phyloP scores from a whole-genome alignment of 2,329 filamentous ascomycete genomes.

The Aspergillus terreus region DNA sequence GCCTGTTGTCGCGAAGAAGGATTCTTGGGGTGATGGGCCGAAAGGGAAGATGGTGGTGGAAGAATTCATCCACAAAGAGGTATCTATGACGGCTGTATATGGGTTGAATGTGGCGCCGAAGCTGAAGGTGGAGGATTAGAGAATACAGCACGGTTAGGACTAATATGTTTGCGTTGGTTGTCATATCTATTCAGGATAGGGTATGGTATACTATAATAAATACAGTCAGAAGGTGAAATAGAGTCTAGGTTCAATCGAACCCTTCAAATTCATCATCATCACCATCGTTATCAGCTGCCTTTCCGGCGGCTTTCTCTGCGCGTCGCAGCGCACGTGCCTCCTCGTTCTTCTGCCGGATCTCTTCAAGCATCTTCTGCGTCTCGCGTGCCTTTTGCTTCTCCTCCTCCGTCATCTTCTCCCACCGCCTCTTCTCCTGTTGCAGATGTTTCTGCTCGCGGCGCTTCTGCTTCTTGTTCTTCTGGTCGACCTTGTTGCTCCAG shows the following conservation, averaged over 20 bases:
- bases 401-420: conserved; percentile 65
- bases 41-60: background rate
- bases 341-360: conserved; percentile 59
- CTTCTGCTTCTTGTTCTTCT: conserved; percentile 59
- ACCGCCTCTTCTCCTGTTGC: conserved; percentile 60
- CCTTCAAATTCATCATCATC: conserved; percentile 57
- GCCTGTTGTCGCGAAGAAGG: background rate
- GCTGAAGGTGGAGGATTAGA: background rate
- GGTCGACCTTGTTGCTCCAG: conserved; percentile 69
- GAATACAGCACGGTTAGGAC: background rate
- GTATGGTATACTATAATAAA: conserved; percentile 1
- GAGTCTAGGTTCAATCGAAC: conserved; percentile 42
- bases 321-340: conserved; percentile 19
- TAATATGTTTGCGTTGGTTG: background rate
- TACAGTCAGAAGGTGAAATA: conserved; percentile 2
- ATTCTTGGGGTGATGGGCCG: background rate
- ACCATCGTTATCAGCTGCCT: conserved; percentile 15
- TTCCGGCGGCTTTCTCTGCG: conserved; percentile 18
- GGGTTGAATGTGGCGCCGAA: background rate
- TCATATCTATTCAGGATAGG: background rate
- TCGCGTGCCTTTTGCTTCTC: conserved; percentile 62
- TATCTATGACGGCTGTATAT: background rate
- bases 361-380: conserved; percentile 60
- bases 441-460: conserved; percentile 63
- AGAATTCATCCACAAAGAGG: background rate